Evolutionary conservation across 2,329 filamentous ascomycete species (phyloP), one percentile per base, ranked within the genome.

Genomic region (Stagonosporopsis chrysanthemi): DNA sequence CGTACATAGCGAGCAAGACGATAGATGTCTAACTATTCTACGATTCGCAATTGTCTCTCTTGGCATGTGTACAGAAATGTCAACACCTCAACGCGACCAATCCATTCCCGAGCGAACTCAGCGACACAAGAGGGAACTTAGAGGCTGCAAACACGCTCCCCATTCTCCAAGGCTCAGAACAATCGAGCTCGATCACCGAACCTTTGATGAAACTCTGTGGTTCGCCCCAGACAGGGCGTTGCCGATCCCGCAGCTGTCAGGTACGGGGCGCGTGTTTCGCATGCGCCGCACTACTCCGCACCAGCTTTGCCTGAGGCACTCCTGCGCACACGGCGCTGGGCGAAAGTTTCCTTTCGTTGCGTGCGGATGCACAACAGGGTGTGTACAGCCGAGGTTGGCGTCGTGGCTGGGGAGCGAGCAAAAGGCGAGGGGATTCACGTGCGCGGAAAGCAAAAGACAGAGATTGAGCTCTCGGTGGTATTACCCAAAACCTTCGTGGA

Each of bases 251-350:
- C 43, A n/a, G 36, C 52, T 38, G 39, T 43, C 38, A 44, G 39
- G 24, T 33, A 15, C n/a, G 12, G n/a, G 29, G 29, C 26, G 33
- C 33, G 36, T 45, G 52, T 55, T 55, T 55, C 45, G 52, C 45
- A 45, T 17, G 29, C 26, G 52, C 52, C 33, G 52, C 48, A 51
- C 48, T 19, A 51, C 39, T 22, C 39, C 23, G 48, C 52, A 55
- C 45, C 52, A 55, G 17, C 17, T 19, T 4, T 19, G 52, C 52
- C 52, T 55, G 45, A 55, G 52, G 52, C 52, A 33, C 26, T 45
- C 19, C 40, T 45, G 39, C 35, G 3, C 12, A 17, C 33, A 7
- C 31, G 14, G 14, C 14, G 31, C 31, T 15, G 14, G n/a, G n/a
- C 24, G 33, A n/a, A 9, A 33, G 14, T 44, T 23, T 52, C n/a